Percentiles rank a stretch among this genome's conserved stretches.
Evolutionary conservation across 805 yeast genomes (phyloP).

Genomic region (Zygoascus bituminiphila): DNA sequence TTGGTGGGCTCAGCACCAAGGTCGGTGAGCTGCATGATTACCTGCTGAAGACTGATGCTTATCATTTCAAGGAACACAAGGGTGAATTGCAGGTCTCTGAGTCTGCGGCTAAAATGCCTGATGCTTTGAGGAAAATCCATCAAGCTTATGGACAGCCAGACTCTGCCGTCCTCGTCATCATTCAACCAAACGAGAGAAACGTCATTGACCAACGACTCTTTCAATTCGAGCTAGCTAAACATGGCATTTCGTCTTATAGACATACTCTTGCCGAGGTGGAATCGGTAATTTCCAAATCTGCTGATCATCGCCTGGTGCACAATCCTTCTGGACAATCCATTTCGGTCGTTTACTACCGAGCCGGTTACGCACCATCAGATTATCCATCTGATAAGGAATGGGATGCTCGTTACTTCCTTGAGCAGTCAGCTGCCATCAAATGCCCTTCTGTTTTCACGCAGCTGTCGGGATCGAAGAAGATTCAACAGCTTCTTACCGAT

Average conservation of each 20-base stretch:
- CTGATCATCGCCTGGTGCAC: constrained; percentile 33
- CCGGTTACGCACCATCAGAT: constrained; percentile 84
- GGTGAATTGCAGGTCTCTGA: constrained; percentile 56
- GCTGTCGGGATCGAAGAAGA: constrained; percentile 85
- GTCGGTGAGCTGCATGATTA: constrained; percentile 70
- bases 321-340: constrained; percentile 57
- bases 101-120: constrained; percentile 54
- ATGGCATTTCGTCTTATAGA: constrained; percentile 56
- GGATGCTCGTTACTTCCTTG: constrained; percentile 68
- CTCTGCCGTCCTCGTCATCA: constrained; percentile 59
- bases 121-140: constrained; percentile 63
- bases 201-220: constrained; percentile 84
- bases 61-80: constrained; percentile 11
- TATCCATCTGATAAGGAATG: constrained; percentile 61
- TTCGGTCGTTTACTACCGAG: constrained; percentile 81
- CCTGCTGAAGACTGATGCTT: constrained; percentile 32
- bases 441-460: constrained; percentile 89
- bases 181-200: constrained; percentile 81
- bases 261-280: constrained; percentile 54
- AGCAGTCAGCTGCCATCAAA: constrained; percentile 71
- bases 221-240: constrained; percentile 59
- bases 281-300: constrained; percentile 9
- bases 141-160: constrained; percentile 35
- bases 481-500: constrained; percentile 80
- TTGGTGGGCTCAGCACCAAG: constrained; percentile 80